A percentile compares a stretch with the other conserved stretches of the same genome.
Conservation (phyloP, 345 rosid species). For the Hibiscus trionum region DNA sequence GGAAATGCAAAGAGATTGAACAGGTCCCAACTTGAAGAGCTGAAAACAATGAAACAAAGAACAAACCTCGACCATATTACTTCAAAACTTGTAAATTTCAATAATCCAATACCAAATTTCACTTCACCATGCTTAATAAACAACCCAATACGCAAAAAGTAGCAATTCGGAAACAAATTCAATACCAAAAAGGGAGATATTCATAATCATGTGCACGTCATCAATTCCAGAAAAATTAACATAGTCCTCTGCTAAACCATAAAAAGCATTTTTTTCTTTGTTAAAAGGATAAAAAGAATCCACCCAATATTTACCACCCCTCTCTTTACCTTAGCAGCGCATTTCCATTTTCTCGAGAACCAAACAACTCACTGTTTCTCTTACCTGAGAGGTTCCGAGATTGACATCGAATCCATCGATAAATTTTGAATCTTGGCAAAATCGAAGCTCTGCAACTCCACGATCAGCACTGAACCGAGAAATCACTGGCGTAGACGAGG, state of each 20-base stretch:
- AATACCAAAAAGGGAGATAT: not conserved
- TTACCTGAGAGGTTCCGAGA: conserved; percentile 46
- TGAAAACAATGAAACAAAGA: conserved; percentile 24
- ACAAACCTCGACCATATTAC: conserved; percentile 1
- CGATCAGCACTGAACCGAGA: conserved; percentile 45
- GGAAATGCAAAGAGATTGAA: conserved; percentile 59
- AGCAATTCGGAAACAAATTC: not conserved
- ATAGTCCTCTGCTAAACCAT: too few species aligned
- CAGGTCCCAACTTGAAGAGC: conserved; percentile 74
- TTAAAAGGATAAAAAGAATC: too few species aligned
- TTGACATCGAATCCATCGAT: conserved; percentile 33
- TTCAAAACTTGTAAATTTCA: not conserved
- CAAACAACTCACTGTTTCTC: not conserved
- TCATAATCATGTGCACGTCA: not conserved
- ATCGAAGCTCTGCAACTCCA: conserved; percentile 51
- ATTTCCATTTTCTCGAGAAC: not conserved
- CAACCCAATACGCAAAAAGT: not conserved
- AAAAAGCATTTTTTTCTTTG: too few species aligned
- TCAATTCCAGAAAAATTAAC: not conserved
- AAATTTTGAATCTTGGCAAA: conserved; percentile 32
- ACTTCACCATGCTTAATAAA: not conserved
- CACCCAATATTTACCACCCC: not conserved
- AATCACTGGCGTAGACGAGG: conserved; percentile 32
- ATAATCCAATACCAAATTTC: not conserved
- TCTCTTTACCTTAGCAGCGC: not conserved